Conservation (phyloP, 106 monocot species). For the Dactylorhiza incarnata region DNA sequence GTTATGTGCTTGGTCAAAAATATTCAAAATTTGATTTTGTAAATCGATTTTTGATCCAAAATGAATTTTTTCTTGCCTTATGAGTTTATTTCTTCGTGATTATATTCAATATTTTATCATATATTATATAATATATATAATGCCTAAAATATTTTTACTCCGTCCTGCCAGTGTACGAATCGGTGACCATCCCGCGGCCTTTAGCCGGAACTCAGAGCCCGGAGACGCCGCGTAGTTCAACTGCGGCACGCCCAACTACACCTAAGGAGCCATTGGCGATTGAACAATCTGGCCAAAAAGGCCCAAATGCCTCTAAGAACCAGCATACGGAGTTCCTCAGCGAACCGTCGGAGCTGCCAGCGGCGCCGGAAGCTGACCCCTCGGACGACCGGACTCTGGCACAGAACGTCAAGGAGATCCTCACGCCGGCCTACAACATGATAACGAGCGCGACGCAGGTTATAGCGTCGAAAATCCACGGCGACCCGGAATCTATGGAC, state of each 20-base stretch:
- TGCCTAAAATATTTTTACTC: no score
- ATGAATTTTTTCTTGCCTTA: no score
- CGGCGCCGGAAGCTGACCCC: not conserved
- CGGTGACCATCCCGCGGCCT: conserved; percentile 19
- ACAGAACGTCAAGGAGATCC: conserved; percentile 21
- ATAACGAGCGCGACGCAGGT: conserved; percentile 19
- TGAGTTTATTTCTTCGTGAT: no score
- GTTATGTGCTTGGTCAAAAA: no score
- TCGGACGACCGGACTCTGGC: not conserved
- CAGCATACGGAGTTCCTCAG: not conserved
- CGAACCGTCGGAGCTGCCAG: no score
- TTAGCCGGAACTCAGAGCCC: not conserved
- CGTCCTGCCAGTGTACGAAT: conserved; percentile 39
- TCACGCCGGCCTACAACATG: conserved; percentile 35
- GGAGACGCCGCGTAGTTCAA: not conserved
- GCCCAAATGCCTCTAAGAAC: not conserved
- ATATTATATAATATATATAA: no score
- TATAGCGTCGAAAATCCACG: conserved; percentile 34
- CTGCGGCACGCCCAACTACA: not conserved
- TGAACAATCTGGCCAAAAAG: not conserved
- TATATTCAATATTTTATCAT: no score
- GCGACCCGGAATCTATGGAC: not conserved
- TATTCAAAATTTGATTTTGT: no score
- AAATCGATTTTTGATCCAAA: no score
- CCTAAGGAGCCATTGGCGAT: not conserved